Evolutionary conservation across 2,329 filamentous ascomycete genomes (phyloP).

Genomic region (Geoglossum cookeanum): DNA sequence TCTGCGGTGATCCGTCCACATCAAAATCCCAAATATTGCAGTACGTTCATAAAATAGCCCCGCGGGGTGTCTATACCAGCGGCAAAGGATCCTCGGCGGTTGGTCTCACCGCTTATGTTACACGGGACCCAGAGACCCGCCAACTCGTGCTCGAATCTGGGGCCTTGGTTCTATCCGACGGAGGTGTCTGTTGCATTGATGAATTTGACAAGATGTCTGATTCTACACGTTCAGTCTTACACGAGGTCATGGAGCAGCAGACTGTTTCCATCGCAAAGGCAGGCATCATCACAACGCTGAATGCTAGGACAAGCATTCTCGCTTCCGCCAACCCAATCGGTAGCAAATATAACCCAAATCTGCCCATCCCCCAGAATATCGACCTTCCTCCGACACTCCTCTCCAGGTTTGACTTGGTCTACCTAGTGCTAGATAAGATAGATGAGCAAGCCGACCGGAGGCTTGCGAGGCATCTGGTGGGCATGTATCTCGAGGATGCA

Average conservation of each 20-base stretch:
- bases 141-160: conserved; percentile 59
- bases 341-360: conserved; percentile 88
- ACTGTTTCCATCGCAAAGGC: conserved; percentile 63
- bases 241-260: conserved; percentile 70
- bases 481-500: conserved; percentile 90
- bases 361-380: conserved; percentile 95
- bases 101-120: conserved; percentile 60
- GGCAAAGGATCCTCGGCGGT: conserved; percentile 60
- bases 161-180: conserved; percentile 53
- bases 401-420: conserved; percentile 91
- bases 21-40: conserved; percentile 86
- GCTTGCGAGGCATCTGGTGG: conserved; percentile 77
- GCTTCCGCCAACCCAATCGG: conserved; percentile 96
- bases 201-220: conserved; percentile 71
- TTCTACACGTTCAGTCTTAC: conserved; percentile 50
- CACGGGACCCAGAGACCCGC: conserved; percentile 52
- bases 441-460: conserved; percentile 80
- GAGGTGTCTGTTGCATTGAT: conserved; percentile 60
- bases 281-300: conserved; percentile 71
- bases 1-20: conserved; percentile 93
- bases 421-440: conserved; percentile 83
- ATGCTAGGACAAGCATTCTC: conserved; percentile 85
- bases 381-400: conserved; percentile 88
- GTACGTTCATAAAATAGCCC: conserved; percentile 95
- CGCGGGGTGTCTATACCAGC: conserved; percentile 62